Conservation (phyloP, 164 flowering plant species). For the Vitis rotundifolia region DNA sequence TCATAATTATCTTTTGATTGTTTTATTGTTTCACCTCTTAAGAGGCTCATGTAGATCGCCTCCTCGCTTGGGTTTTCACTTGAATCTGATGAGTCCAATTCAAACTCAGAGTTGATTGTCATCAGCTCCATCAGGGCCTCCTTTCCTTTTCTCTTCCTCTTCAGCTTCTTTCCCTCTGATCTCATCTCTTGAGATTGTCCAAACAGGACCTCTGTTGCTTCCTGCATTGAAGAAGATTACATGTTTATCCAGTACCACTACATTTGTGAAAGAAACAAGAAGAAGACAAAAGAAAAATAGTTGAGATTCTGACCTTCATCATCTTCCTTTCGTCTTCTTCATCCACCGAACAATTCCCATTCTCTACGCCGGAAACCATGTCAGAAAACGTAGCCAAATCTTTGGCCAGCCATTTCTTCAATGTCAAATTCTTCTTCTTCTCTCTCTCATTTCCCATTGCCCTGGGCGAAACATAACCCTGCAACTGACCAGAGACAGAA, state of each 20-base stretch:
- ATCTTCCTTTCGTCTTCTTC: slow-evolving; percentile 9
- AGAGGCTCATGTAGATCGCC: background rate
- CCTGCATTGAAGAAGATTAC: slow-evolving; percentile 5
- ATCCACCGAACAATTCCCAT: background rate
- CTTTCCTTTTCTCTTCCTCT: slow-evolving; percentile 13
- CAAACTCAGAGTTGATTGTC: background rate
- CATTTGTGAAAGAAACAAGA: background rate
- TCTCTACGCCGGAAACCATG: slow-evolving; percentile 2
- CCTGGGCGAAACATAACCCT: slow-evolving; percentile 6
- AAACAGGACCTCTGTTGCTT: slow-evolving; percentile 11
- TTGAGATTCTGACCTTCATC: slow-evolving; percentile 1
- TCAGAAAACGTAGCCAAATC: slow-evolving; percentile 9
- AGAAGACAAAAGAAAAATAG: background rate
- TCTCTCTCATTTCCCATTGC: background rate
- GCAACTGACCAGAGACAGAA: slow-evolving; percentile 12
- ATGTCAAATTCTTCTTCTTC: slow-evolving; percentile 17
- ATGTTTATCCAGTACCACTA: too few species aligned
- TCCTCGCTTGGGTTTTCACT: slow-evolving; percentile 11
- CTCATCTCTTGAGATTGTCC: slow-evolving; percentile 4
- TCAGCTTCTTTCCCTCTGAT: slow-evolving; percentile 12
- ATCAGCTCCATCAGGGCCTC: background rate
- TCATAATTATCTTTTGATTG: background rate
- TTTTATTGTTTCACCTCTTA: background rate
- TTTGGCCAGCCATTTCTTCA: slow-evolving; percentile 13
- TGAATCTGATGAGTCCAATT: slow-evolving; percentile 16